Percentiles rank a stretch among this genome's conserved stretches.
Conservation (phyloP, 495 filamentous ascomycete genomes). For the Podospora australis region DNA sequence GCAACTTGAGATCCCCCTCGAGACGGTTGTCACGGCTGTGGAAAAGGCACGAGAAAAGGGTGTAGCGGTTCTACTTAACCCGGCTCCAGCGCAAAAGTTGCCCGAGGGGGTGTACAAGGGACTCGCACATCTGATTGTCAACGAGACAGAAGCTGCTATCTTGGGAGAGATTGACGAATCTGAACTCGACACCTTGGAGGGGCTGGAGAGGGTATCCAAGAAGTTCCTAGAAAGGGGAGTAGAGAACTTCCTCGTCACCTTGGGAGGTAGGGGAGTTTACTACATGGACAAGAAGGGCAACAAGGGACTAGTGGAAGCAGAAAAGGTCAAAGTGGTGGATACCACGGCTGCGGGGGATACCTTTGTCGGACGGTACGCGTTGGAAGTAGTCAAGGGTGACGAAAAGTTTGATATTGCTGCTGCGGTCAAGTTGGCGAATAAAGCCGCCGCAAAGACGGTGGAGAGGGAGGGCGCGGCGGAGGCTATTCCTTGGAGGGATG, state of each 20-base stretch:
- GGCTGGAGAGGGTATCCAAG: conserved; percentile 38
- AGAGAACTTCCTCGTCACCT: conserved; percentile 70
- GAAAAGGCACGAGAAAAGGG: conserved; percentile 41
- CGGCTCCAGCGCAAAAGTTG: conserved; percentile 67
- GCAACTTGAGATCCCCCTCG: conserved; percentile 80
- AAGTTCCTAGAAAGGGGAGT: conserved; percentile 64
- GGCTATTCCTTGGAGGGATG: conserved; percentile 82
- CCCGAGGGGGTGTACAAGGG: conserved; percentile 60
- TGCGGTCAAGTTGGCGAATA: conserved; percentile 62
- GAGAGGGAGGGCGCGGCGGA: conserved; percentile 74
- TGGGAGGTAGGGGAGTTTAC: conserved; percentile 72
- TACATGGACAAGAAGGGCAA: conserved; percentile 33
- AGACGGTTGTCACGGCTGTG: conserved; percentile 63
- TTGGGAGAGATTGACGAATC: conserved; percentile 49
- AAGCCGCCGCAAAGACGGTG: conserved; percentile 69
- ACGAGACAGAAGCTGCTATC: conserved; percentile 83
- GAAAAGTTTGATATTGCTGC: conserved; percentile 45
- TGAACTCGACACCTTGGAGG: conserved; percentile 42
- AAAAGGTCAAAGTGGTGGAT: conserved; percentile 68
- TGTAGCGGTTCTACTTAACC: conserved; percentile 70
- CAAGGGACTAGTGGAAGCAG: conserved; percentile 46
- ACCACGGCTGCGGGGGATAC: conserved; percentile 95
- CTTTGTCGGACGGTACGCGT: conserved; percentile 83
- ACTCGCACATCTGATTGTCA: conserved; percentile 77
- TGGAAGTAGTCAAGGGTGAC: conserved; percentile 45